Percentiles rank a stretch among this genome's conserved stretches.
phyloP scores from a whole-genome alignment of 2,329 filamentous ascomycete species.

The Thielaviopsis ethacetica region DNA sequence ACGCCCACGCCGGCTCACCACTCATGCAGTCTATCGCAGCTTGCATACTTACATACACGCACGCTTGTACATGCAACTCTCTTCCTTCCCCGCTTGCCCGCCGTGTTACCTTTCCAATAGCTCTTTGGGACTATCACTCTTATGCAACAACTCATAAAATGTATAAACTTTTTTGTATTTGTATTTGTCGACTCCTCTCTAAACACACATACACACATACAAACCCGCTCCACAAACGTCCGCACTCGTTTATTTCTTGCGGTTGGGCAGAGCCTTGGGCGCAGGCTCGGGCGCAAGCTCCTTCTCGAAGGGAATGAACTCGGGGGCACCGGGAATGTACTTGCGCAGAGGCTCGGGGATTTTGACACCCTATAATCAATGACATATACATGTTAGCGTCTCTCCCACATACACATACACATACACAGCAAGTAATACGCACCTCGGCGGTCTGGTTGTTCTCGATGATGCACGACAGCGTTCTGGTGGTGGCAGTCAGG shows the following conservation, averaged over 20 bases:
- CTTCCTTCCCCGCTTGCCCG: too few relatives aligned
- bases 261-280: slow-evolving; percentile 18
- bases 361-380: slow-evolving; percentile 46
- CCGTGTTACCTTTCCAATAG: too few relatives aligned
- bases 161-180: neutral
- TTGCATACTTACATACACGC: too few relatives aligned
- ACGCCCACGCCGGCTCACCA: too few relatives aligned
- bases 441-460: slow-evolving; percentile 89
- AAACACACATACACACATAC: neutral
- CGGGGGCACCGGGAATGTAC: slow-evolving; percentile 77
- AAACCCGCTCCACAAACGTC: neutral
- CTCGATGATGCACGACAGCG: slow-evolving; percentile 86
- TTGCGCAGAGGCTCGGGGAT: slow-evolving; percentile 73
- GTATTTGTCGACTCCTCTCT: slow-evolving; percentile 1
- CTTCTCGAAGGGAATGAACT: slow-evolving; percentile 78
- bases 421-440: slow-evolving; percentile 19
- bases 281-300: slow-evolving; percentile 58
- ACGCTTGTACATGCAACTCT: too few relatives aligned
- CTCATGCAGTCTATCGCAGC: too few relatives aligned
- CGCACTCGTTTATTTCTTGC: slow-evolving; percentile 12
- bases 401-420: neutral
- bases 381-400: slow-evolving; percentile 10
- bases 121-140: too few relatives aligned
- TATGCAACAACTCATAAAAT: too few relatives aligned
- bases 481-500: slow-evolving; percentile 77